phyloP scores from a whole-genome alignment of 139 green algal species.

The Edaphochlamys debaryana region DNA sequence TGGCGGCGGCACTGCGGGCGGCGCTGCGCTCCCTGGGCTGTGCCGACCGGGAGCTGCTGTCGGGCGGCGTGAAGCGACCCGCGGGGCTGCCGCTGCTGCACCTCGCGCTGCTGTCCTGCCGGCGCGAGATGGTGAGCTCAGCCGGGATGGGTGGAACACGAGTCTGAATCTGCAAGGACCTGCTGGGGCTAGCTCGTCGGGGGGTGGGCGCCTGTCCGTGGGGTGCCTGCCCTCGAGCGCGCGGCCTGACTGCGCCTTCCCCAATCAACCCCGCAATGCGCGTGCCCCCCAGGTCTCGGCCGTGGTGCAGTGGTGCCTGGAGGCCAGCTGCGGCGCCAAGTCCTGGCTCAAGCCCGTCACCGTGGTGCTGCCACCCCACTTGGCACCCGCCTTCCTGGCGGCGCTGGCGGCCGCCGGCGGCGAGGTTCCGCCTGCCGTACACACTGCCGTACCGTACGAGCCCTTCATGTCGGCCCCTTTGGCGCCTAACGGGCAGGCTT shows the following conservation, averaged over 20 bases:
- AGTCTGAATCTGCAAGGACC: no score
- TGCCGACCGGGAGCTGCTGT: neutral
- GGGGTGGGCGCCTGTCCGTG: no score
- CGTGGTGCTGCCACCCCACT: neutral
- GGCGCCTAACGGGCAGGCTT: no score
- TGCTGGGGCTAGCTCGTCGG: no score
- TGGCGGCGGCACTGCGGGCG: neutral
- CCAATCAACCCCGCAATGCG: neutral
- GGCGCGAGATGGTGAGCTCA: neutral
- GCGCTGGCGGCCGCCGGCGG: no score
- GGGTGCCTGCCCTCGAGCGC: no score
- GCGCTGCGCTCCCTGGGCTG: neutral
- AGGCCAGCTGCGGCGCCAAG: neutral
- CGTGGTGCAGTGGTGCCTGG: neutral
- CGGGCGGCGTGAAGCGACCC: neutral
- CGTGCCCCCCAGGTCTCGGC: neutral
- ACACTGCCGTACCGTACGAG: no score
- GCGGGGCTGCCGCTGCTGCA: constrained; percentile 5
- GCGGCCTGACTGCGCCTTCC: no score
- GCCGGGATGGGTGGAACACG: no score
- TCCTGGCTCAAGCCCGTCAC: neutral
- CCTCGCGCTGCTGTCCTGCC: neutral
- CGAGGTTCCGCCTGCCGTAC: no score
- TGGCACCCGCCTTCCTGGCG: no score
- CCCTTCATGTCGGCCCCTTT: no score